Conservation (phyloP, 2,329 filamentous ascomycete species). For the Fusarium pseudocircinatum region DNA sequence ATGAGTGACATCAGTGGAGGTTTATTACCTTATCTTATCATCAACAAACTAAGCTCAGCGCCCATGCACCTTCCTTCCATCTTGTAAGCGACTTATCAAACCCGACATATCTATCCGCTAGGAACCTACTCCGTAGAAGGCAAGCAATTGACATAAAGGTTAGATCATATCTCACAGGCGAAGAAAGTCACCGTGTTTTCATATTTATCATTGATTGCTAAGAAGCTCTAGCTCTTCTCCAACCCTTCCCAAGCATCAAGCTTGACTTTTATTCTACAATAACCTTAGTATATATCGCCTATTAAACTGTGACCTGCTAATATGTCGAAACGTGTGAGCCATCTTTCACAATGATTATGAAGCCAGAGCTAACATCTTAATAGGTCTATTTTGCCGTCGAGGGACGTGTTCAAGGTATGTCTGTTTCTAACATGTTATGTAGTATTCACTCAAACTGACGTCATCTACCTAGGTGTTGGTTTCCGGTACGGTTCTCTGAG, state of each 20-base stretch:
- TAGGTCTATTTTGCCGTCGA: constrained; percentile 73
- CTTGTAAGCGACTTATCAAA: neutral
- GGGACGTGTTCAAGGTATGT: constrained; percentile 74
- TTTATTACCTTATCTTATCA: constrained; percentile 38
- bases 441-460: constrained; percentile 38
- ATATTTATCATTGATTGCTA: neutral
- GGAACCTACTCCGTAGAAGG: too few relatives aligned
- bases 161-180: neutral
- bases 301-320: neutral
- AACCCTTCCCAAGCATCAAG: neutral
- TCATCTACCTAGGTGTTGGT: constrained; percentile 58
- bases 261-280: neutral
- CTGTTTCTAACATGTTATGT: neutral
- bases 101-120: neutral
- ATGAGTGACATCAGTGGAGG: constrained; percentile 28
- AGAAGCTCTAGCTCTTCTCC: neutral
- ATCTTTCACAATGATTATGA: neutral
- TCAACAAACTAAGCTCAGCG: neutral
- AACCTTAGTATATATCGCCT: neutral
- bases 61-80: neutral
- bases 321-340: constrained; percentile 50
- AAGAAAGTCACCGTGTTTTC: neutral
- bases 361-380: neutral
- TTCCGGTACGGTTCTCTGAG: constrained; percentile 56
- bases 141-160: constrained; percentile 12